Base-by-base conservation (phyloP, 2,329 filamentous ascomycete species). In the Lecanicillium sp. region DNA sequence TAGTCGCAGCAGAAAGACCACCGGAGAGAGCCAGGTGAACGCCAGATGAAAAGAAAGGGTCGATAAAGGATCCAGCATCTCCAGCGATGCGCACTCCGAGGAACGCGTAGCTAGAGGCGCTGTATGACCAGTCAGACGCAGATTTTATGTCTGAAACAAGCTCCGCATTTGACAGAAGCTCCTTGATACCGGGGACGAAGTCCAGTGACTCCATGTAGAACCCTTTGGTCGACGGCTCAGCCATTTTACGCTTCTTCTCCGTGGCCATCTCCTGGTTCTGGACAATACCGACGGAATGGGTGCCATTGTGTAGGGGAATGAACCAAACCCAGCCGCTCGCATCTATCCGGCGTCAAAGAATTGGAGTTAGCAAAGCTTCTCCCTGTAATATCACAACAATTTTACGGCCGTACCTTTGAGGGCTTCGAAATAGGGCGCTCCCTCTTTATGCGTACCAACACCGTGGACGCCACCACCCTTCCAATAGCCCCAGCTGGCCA, bases 401-500 rank as follows among this genome's bases (percentile, higher is more conserved):
- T 6, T 7, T 5, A n/a, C 4, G 8, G 11, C 9, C 40, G 35
- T 42, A 58, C 56, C 56, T 38, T 49, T 34, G 9, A 70, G 45
- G 1, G 63, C 64, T 48, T 71, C 67, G 43, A 70, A 71, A 37
- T 57, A 65, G 0, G 67, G 67, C 0, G 48, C 48, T 9, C 54
- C 53, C 27, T 65, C 60, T 38, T 46, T 52, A 7, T 44, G 30
- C 0, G 60, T 64, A 3, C 63, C 65, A 3, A 36, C 12, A 4
- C 45, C 58, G 42, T 65, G 67, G 0, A 42, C 9, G 4, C 46
- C 51, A 5, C 49, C 53, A 6, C 52, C 55, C 35, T 61, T 59
- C 56, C 59, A 74, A 45, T 73, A 74, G 1, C 52, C 63, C 70
- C 68, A 73, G 37, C 44, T 64, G 5, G 70, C 68, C 7, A 70